Evolutionary conservation across 306 rosid genomes (phyloP).

Genomic region (Purshia tridentata): DNA sequence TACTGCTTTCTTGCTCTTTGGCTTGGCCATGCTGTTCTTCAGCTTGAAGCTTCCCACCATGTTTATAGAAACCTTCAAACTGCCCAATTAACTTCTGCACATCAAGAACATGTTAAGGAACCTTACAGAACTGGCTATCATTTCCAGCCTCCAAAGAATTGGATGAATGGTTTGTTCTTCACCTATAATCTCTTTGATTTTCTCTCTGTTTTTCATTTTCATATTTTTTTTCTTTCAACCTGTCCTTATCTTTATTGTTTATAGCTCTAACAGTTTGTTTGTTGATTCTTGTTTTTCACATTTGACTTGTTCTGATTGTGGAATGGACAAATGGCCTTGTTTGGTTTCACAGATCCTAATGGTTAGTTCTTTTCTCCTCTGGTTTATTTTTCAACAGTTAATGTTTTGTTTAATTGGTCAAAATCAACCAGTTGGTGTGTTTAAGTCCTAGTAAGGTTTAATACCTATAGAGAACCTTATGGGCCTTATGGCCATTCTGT

Average conservation of each 20-base stretch:
- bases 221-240: neutral
- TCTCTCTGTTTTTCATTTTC: neutral
- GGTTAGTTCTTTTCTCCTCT: conserved; percentile 51
- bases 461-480: no score
- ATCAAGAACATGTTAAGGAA: conserved; percentile 14
- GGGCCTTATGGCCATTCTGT: neutral
- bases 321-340: conserved; percentile 28
- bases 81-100: conserved; percentile 24
- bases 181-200: neutral
- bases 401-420: neutral
- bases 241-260: conserved; percentile 5
- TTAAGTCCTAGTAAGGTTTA: no score
- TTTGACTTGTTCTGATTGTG: conserved; percentile 20
- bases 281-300: conserved; percentile 7
- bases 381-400: neutral
- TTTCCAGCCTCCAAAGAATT: conserved; percentile 80
- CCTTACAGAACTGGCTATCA: conserved; percentile 84
- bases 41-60: conserved; percentile 63
- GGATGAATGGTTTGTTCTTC: conserved; percentile 69
- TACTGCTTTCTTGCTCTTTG: conserved; percentile 29
- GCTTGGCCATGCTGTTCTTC: conserved; percentile 31
- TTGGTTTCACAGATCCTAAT: conserved; percentile 74
- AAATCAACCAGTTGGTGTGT: neutral
- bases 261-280: neutral
- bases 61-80: conserved; percentile 42